phyloP scores from a whole-genome alignment of 192 early-diverging fungal genomes.

The Coemansia reversa region DNA sequence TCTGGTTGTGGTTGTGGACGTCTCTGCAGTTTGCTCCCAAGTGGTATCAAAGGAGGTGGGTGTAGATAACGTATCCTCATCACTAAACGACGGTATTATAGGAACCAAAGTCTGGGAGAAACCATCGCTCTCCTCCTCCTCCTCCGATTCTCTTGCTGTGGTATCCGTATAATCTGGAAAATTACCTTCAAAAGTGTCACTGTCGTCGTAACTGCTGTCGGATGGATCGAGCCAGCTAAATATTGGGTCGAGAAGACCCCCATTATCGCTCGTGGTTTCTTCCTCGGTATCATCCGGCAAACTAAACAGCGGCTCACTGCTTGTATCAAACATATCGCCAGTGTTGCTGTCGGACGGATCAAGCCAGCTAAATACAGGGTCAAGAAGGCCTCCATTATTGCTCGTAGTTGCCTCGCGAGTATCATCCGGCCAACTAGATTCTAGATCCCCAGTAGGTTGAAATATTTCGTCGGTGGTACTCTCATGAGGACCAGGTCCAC shows the following conservation, averaged over 20 bases:
- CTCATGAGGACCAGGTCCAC: not conserved
- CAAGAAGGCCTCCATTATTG: too few relatives aligned
- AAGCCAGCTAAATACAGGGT: not conserved
- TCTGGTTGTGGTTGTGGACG: too few relatives aligned
- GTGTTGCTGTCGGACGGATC: not conserved
- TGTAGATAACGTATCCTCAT: too few relatives aligned
- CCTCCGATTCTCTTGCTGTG: too few relatives aligned
- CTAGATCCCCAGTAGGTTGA: not conserved
- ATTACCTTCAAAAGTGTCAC: slow-evolving; percentile 16
- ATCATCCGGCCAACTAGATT: not conserved
- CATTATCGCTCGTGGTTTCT: not conserved
- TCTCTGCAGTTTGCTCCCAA: too few relatives aligned
- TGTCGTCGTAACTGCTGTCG: not conserved
- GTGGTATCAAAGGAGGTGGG: too few relatives aligned
- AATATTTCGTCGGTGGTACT: not conserved
- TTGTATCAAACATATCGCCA: not conserved
- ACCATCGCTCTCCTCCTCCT: too few relatives aligned
- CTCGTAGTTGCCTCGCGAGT: not conserved
- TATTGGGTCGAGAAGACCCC: too few relatives aligned
- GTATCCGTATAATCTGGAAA: slow-evolving; percentile 7
- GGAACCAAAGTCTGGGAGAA: too few relatives aligned
- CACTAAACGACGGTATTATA: too few relatives aligned
- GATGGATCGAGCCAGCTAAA: not conserved
- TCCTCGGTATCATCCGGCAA: not conserved
- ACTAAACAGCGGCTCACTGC: not conserved